Evolutionary conservation across 2,329 filamentous ascomycete genomes (phyloP), one percentile per base, ranked within the genome.

Genomic region (Cercospora beticola): DNA sequence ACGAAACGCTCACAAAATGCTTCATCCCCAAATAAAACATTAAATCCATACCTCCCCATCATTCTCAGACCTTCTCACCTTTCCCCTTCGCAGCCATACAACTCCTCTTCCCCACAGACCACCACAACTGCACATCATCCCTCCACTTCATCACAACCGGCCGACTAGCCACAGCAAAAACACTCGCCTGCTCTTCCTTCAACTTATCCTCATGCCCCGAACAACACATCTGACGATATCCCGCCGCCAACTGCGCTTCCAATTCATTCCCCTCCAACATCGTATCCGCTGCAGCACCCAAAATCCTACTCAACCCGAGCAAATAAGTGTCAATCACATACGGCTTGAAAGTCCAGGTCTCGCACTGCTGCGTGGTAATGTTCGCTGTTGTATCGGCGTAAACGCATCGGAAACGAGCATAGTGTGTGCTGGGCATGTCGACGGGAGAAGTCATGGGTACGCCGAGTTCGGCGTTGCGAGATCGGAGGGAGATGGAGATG

Each of bases 291-390:
- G 67, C 66, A 12, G 64, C 63, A 26, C 43, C 52, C 16, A 71
- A 49, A 9, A 71, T 64, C 40, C 46, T 33, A 9, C 65, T 64
- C 6, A 69, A 49, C 2, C 67, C 67, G 10, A 59, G 31, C 10
- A 71, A 63, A 62, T 66, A 71, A 8, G 70, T 69, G 8, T 71
- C 70, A 18, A 57, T 67, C 4, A 68, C 59, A 12, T 69, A 71
- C 1, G 70, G 70, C 9, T 69, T 71, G 28, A 65, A 67, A 0
- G 70, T 71, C 70, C 67, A 71, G 4, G 68, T 68, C 52, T 64
- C 59, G 60, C 70, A 71, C 36, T 62, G 67, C 5, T 31, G 62
- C 1, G 66, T 61, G 5, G 54, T 7, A 14, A 56, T 62, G 14
- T 16, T 8, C 6, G 49, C 28, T 12, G 31, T 40, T 3, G n/a